phyloP scores from a whole-genome alignment of 2,329 filamentous ascomycete species.

The Microthyrium microscopicum region DNA sequence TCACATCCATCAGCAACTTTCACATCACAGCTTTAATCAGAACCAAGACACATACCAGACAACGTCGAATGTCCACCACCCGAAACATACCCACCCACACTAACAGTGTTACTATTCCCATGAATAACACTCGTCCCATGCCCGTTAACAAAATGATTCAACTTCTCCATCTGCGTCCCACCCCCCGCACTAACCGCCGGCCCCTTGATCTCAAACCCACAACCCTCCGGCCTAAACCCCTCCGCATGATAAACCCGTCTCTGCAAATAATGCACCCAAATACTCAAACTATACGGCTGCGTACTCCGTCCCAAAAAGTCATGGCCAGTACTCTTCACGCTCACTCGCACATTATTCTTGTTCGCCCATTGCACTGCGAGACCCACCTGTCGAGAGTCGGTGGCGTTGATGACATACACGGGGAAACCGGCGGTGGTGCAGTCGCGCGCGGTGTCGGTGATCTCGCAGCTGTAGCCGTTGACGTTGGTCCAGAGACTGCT shows the following conservation, averaged over 20 bases:
- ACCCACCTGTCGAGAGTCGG: slow-evolving; percentile 16
- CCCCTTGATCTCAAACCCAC: neutral
- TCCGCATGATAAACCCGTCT: neutral
- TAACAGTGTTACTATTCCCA: slow-evolving; percentile 1
- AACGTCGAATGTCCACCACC: slow-evolving; percentile 20
- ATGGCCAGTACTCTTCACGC: slow-evolving; percentile 6
- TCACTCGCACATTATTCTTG: slow-evolving; percentile 1
- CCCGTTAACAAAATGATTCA: slow-evolving; percentile 1
- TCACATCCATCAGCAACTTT: slow-evolving; percentile 5
- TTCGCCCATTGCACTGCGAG: slow-evolving; percentile 2
- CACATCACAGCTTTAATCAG: slow-evolving; percentile 13
- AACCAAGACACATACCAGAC: slow-evolving; percentile 21
- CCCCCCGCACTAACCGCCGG: slow-evolving; percentile 2
- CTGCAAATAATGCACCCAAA: slow-evolving; percentile 4
- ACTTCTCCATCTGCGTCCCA: neutral
- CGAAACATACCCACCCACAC: slow-evolving; percentile 3
- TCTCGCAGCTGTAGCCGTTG: neutral
- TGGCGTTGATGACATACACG: slow-evolving; percentile 25
- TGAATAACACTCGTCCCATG: slow-evolving; percentile 2
- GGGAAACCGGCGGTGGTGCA: slow-evolving; percentile 14
- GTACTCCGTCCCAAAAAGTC: slow-evolving; percentile 2
- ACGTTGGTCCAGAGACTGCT: neutral
- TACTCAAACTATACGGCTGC: neutral
- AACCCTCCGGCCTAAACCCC: neutral
- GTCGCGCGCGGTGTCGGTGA: neutral